Base-by-base conservation (phyloP, 768 basidiomycete species). In the Amanita subjunquillea region DNA sequence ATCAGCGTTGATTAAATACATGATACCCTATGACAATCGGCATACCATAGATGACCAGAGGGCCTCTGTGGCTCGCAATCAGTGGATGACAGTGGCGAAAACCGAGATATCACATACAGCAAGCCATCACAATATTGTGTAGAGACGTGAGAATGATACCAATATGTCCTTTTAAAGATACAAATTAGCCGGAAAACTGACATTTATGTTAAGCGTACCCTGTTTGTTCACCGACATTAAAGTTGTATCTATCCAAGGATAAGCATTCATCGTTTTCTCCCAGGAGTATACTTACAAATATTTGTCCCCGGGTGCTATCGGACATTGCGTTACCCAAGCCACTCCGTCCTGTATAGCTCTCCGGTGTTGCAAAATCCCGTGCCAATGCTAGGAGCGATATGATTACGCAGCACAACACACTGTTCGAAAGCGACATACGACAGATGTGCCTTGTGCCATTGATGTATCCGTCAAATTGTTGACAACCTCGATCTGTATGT, bases 391-490 rank as follows among this genome's bases (percentile, higher is more conserved):
- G 57, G 4, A 7, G 12, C 22, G 40, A 17, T 39, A 29, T 41
- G 43, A 13, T 29, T 27, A 3, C 17, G 29, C 9, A 20, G n/a
- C 4, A 30, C 6, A 27, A 39, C 8, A 13, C 45, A 20, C 12
- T 34, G 39, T 13, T 38, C 2, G 32, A 37, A 30, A 36, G n/a
- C 25, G 13, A 23, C 48, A 39, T 41, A 80, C 79, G 30, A 82
- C 72, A 30, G 72, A 75, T 8, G 80, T 82, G 4, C 63, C 66
- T 39, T 68, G 69, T 29, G 72, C 55, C 79, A 82, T 78, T 0
- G 72, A 65, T 1, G 68, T 67, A 42, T 83, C 76, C 0, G 63
- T 68, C 22, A 82, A 66, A 12, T 60, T 30, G 54, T 79, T 70
- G 15, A 71, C 63, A 3, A 83, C 77, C 44, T 78, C 77, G 40